Percentiles rank a stretch among this genome's conserved stretches.
phyloP scores from a whole-genome alignment of 2,329 filamentous ascomycete species.

The Diaporthe vexans region DNA sequence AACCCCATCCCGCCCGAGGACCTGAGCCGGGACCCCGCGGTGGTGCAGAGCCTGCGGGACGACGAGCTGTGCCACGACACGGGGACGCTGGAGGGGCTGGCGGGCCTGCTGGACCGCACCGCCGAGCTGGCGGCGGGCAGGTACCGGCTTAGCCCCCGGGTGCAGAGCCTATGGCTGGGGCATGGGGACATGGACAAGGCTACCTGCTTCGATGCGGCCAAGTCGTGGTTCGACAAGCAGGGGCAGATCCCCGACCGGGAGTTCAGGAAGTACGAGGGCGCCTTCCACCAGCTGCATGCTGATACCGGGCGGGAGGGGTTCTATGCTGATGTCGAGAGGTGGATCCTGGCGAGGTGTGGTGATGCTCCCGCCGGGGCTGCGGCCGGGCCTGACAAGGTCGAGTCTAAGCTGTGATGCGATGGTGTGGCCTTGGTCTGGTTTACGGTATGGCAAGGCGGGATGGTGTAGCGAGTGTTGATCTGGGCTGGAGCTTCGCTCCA shows the following conservation, averaged over 20 bases:
- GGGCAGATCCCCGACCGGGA: slow-evolving; percentile 74
- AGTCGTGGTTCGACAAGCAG: slow-evolving; percentile 72
- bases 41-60: slow-evolving; percentile 70
- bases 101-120: slow-evolving; percentile 83
- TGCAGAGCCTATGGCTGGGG: slow-evolving; percentile 77
- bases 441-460: background rate
- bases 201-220: slow-evolving; percentile 75
- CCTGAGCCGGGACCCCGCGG: slow-evolving; percentile 76
- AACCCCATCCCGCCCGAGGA: slow-evolving; percentile 75
- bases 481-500: too few species aligned
- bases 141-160: slow-evolving; percentile 64
- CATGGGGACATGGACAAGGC: slow-evolving; percentile 84
- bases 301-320: slow-evolving; percentile 69
- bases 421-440: background rate
- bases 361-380: slow-evolving; percentile 47
- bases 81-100: slow-evolving; percentile 86
- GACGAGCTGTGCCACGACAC: slow-evolving; percentile 85
- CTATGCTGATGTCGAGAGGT: slow-evolving; percentile 72
- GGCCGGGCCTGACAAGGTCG: slow-evolving; percentile 27
- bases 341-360: slow-evolving; percentile 68
- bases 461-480: too few species aligned
- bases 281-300: slow-evolving; percentile 80
- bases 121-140: slow-evolving; percentile 69
- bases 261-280: slow-evolving; percentile 82
- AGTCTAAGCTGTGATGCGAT: slow-evolving; percentile 52